Conservation (phyloP, 2,329 filamentous ascomycete genomes). For the Penicillium occitanis region DNA sequence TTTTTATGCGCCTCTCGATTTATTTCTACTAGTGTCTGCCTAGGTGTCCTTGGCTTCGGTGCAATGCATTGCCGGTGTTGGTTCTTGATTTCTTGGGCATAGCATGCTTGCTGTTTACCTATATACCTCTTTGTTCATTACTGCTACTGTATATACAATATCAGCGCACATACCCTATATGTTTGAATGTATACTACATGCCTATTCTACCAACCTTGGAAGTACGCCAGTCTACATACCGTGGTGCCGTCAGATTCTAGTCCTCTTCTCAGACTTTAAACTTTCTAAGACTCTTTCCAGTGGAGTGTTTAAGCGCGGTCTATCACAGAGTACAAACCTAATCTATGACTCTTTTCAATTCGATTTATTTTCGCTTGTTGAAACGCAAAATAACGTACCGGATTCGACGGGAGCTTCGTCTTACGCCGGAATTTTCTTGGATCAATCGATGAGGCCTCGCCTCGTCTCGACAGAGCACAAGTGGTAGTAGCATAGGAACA, state of each 20-base stretch:
- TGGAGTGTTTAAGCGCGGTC: too few relatives aligned
- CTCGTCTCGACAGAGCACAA: not conserved
- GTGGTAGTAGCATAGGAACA: not conserved
- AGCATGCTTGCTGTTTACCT: not conserved
- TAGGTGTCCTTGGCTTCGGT: not conserved
- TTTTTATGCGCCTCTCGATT: not conserved
- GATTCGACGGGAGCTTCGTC: not conserved
- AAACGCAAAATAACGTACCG: not conserved
- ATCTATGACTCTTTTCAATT: too few relatives aligned
- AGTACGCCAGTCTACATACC: too few relatives aligned
- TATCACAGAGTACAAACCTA: too few relatives aligned
- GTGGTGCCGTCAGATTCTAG: not conserved
- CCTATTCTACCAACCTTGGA: not conserved
- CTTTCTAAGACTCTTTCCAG: too few relatives aligned
- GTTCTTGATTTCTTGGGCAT: conserved; percentile 2
- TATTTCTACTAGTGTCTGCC: not conserved
- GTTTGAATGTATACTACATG: not conserved
- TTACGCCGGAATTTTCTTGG: not conserved
- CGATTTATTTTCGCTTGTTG: too few relatives aligned
- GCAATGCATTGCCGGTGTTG: conserved; percentile 12
- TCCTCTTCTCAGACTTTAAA: not conserved
- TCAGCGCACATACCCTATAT: not conserved
- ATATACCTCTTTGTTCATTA: not conserved
- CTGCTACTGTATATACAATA: not conserved
- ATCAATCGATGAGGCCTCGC: not conserved